A percentile compares a stretch with the other conserved stretches of the same genome.
Conservation (phyloP, 192 early-diverging fungal species). For the Backusella sp. region DNA sequence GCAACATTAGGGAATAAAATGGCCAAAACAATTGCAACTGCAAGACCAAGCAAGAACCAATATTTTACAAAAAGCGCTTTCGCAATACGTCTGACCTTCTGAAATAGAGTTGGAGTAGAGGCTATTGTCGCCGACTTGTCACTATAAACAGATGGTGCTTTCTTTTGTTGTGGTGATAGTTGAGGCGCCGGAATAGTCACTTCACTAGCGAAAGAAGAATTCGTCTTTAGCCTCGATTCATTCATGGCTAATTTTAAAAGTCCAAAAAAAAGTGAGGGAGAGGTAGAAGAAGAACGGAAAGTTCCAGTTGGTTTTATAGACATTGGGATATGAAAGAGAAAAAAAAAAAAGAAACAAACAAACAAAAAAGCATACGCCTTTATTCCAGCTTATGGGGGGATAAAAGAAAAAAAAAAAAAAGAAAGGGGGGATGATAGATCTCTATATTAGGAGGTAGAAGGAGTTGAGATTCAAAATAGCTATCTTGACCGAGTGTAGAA, state of each 20-base stretch:
- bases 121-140: constrained; percentile 10
- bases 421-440: not conserved
- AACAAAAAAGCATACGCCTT: constrained; percentile 1
- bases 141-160: not conserved
- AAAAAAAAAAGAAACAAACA: not conserved
- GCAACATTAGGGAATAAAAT: constrained; percentile 58
- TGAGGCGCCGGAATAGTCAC: constrained; percentile 9
- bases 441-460: constrained; percentile 3
- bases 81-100: not conserved
- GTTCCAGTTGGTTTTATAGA: constrained; percentile 3
- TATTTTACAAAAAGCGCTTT: constrained; percentile 16
- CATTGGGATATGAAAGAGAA: not conserved
- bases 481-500: not conserved
- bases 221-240: constrained; percentile 20
- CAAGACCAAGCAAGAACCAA: constrained; percentile 67
- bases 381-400: constrained; percentile 6
- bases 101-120: not conserved
- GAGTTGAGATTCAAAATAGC: constrained; percentile 5
- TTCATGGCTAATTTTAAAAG: constrained; percentile 25
- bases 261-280: constrained; percentile 25
- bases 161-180: not conserved
- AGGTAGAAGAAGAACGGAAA: not conserved
- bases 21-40: constrained; percentile 59
- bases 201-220: constrained; percentile 23
- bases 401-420: not conserved